Evolutionary conservation across 768 basidiomycete species (phyloP).

Genomic region (Leccinellum luteum): DNA sequence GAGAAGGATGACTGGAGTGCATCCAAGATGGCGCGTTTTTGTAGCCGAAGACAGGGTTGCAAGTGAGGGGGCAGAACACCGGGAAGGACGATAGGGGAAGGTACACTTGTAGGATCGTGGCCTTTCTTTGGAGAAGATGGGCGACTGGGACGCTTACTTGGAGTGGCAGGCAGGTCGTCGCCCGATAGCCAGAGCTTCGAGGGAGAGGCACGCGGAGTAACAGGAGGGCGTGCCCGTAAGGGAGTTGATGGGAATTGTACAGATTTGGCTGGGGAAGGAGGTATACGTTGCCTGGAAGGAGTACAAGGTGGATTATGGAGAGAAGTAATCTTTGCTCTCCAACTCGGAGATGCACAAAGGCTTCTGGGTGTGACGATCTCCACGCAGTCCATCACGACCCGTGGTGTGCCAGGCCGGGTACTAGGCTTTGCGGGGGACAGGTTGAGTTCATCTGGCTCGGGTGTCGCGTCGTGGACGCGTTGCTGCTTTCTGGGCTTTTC

Average conservation of each 20-base stretch:
- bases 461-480: constrained; percentile 1
- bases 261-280: not conserved
- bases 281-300: constrained; percentile 13
- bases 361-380: constrained; percentile 33
- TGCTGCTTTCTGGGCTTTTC: constrained; percentile 25
- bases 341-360: constrained; percentile 14
- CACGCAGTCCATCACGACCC: constrained; percentile 30
- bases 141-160: constrained; percentile 11
- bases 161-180: constrained; percentile 15
- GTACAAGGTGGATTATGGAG: constrained; percentile 14
- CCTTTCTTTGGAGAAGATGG: constrained; percentile 16
- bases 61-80: constrained; percentile 40
- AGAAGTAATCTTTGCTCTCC: not conserved
- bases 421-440: constrained; percentile 26
- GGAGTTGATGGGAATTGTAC: constrained; percentile 16
- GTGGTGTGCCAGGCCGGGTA: constrained; percentile 11
- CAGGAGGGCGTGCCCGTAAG: constrained; percentile 10
- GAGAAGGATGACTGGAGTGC: constrained; percentile 38
- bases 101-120: not conserved
- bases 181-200: constrained; percentile 4
- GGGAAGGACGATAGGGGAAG: constrained; percentile 23
- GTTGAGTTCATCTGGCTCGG: constrained; percentile 32
- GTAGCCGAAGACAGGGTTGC: constrained; percentile 45
- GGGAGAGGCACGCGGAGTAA: constrained; percentile 19
- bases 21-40: constrained; percentile 55